Evolutionary conservation across 257 asterid genomes (phyloP).

Genomic region (Perilla frutescens): DNA sequence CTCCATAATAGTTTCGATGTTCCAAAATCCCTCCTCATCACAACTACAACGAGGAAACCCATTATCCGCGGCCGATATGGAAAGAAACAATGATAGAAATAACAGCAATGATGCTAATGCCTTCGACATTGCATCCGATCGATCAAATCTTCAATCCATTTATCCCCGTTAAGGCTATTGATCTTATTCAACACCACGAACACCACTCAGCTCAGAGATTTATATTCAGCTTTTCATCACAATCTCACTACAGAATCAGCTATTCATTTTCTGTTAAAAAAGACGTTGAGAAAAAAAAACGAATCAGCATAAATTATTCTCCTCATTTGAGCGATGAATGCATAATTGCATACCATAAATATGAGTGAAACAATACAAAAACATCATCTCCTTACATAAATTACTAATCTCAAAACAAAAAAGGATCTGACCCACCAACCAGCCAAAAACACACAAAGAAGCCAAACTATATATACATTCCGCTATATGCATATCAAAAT

Average conservation of each 20-base stretch:
- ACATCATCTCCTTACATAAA: conserved; percentile 15
- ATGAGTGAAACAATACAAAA: conserved; percentile 12
- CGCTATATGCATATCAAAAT: conserved; percentile 21
- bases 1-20: conserved; percentile 61
- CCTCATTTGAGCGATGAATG: neutral
- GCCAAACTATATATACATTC: conserved; percentile 14
- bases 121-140: conserved; percentile 66
- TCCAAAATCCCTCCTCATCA: conserved; percentile 87
- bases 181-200: conserved; percentile 10
- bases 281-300: conserved; percentile 29
- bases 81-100: conserved; percentile 45
- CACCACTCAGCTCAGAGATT: conserved; percentile 32
- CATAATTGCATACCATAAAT: conserved; percentile 6
- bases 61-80: conserved; percentile 51
- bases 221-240: conserved; percentile 31
- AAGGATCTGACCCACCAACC: conserved; percentile 41
- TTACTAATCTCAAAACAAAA: conserved; percentile 29
- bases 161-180: neutral
- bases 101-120: conserved; percentile 53
- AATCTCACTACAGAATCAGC: conserved; percentile 10
- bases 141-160: conserved; percentile 47
- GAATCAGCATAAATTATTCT: conserved; percentile 9
- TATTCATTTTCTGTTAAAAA: conserved; percentile 32
- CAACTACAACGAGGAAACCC: conserved; percentile 66
- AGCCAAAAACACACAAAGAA: conserved; percentile 29